These are phyloP conservation scores for Cercospora sp. DNA, from an alignment of 2,329 filamentous ascomycete species.

Conservation along the genomic window DNA sequence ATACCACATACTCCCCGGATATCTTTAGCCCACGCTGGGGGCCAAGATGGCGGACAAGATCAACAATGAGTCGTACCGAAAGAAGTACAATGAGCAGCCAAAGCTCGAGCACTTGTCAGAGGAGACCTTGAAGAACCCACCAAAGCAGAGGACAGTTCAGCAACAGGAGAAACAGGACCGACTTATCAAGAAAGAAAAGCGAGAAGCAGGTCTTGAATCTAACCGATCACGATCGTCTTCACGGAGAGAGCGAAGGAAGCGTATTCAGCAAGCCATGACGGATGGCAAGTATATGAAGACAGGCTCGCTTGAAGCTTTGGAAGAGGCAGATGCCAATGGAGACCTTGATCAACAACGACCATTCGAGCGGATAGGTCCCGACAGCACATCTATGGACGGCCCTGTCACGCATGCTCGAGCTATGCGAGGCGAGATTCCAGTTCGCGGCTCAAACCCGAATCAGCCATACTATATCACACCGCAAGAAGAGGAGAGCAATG, in stretches of 20 bases:
- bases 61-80: constrained; percentile 28
- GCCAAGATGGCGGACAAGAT: constrained; percentile 21
- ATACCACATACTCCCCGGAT: background rate
- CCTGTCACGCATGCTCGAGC: constrained; percentile 57
- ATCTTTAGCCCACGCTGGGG: constrained; percentile 12
- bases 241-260: constrained; percentile 49
- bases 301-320: constrained; percentile 49
- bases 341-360: constrained; percentile 51
- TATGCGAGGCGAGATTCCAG: constrained; percentile 56
- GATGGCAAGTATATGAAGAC: constrained; percentile 56
- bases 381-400: constrained; percentile 57
- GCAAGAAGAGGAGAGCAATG: constrained; percentile 21
- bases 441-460: constrained; percentile 53
- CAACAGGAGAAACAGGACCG: constrained; percentile 50
- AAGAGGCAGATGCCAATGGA: constrained; percentile 54
- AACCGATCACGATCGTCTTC: constrained; percentile 51
- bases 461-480: constrained; percentile 46
- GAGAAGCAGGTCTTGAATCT: constrained; percentile 40
- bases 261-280: constrained; percentile 47
- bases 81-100: constrained; percentile 31
- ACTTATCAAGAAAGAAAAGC: constrained; percentile 36
- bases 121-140: constrained; percentile 30
- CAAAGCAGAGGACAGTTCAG: constrained; percentile 44
- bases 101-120: constrained; percentile 30
- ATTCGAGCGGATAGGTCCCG: constrained; percentile 58